phyloP scores from a whole-genome alignment of 495 filamentous ascomycete genomes.

The Schizothecium vesticola region DNA sequence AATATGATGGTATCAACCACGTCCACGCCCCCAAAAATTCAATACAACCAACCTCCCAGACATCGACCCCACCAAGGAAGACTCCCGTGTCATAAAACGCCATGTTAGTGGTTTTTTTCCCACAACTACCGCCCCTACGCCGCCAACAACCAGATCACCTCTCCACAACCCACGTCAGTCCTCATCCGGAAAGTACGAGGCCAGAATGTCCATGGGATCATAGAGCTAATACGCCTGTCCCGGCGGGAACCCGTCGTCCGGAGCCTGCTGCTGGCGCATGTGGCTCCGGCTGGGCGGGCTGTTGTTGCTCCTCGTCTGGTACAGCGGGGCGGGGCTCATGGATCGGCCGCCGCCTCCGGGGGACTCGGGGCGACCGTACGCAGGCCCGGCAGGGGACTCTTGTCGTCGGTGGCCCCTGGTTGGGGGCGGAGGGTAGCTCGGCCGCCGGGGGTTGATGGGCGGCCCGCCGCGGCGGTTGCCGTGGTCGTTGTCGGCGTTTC shows the following conservation, averaged over 20 bases:
- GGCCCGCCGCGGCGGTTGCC: conserved; percentile 14
- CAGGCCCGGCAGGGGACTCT: neutral
- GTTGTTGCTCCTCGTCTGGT: conserved; percentile 27
- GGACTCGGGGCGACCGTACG: conserved; percentile 10
- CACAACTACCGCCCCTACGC: neutral
- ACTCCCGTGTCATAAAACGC: neutral
- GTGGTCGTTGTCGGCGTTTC: neutral
- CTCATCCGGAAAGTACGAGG: neutral
- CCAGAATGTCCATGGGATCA: neutral
- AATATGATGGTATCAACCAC: neutral
- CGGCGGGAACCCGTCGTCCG: conserved; percentile 31
- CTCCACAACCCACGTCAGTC: neutral
- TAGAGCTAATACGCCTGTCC: conserved; percentile 44
- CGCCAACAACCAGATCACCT: neutral
- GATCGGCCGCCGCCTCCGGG: conserved; percentile 24
- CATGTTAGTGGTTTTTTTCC: neutral
- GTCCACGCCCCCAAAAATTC: neutral
- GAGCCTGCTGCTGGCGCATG: conserved; percentile 27
- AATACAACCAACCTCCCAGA: neutral
- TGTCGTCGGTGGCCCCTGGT: neutral
- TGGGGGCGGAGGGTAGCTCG: conserved; percentile 1
- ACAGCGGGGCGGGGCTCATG: conserved; percentile 11
- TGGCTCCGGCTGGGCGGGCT: conserved; percentile 57
- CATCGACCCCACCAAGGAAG: neutral
- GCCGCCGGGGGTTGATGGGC: conserved; percentile 19